These are phyloP conservation scores for Aegilops bicornis DNA, from an alignment of 176 grass and related monocot genomes.

Conservation along the genomic window DNA sequence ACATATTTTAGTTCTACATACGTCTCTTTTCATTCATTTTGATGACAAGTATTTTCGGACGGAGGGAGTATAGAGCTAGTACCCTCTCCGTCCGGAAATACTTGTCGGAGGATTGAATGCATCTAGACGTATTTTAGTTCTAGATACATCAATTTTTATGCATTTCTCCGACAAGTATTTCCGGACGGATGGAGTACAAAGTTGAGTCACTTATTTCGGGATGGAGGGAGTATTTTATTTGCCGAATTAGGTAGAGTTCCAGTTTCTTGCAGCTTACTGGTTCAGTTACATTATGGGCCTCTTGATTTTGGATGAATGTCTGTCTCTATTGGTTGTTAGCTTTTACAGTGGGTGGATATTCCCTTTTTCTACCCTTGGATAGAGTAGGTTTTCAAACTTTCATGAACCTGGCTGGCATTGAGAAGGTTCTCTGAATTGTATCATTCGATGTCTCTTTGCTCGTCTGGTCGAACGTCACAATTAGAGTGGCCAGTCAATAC, in stretches of 20 bases:
- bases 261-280: not conserved
- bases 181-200: too few relatives aligned
- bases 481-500: conserved; percentile 15
- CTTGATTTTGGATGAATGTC: not conserved
- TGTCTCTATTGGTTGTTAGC: not conserved
- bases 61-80: too few relatives aligned
- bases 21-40: too few relatives aligned
- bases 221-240: not conserved
- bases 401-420: not conserved
- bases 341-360: not conserved
- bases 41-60: too few relatives aligned
- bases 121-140: too few relatives aligned
- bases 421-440: conserved; percentile 9
- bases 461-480: conserved; percentile 26
- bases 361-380: not conserved
- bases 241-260: not conserved
- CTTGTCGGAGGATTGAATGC: too few relatives aligned
- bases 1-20: too few relatives aligned
- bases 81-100: too few relatives aligned
- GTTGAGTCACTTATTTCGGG: too few relatives aligned
- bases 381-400: not conserved
- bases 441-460: not conserved
- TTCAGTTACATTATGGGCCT: conserved; percentile 24
- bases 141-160: too few relatives aligned
- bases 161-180: too few relatives aligned